Base-by-base conservation (phyloP, 495 filamentous ascomycete species). In the Saxispiralis lemnorum region DNA sequence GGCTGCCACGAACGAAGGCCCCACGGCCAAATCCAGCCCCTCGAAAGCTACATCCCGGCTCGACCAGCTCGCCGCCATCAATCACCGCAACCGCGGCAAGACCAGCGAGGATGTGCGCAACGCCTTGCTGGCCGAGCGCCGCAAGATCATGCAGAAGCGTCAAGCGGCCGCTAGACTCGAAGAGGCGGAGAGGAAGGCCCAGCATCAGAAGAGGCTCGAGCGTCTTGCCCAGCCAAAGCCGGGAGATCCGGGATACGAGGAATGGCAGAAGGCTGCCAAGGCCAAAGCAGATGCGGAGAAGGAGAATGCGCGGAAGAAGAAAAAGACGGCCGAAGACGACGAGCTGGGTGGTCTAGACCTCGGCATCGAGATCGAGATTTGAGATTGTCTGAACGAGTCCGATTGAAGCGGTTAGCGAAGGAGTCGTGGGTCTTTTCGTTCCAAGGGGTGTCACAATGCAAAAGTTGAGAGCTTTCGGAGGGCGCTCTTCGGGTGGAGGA, bases 91-190 rank as follows among this genome's bases (percentile, higher is more conserved):
- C 63, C 79, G 85, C 37, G 74, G 74, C 41, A 70, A 73, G 48
- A 93, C 93, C 54, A 68, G 72, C 13, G 81, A 92, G 50, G 74
- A 79, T 16, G 76, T 93, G 7, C 83, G 87, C 39, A 78, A 80
- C 59, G 86, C 87, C 6, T 81, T 93, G 59, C 62, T 89, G 17
- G 74, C 73, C 48, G 88, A 96, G 65, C 68, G 77, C 13, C 43
- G 46, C 10, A 44, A 51, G 17, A 31, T 51, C 13, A 24, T 42
- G 20, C 17, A 31, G 1, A 45, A 32, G 31, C 50, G 46, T 31
- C 70, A 41, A 30, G 30, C 19, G 3, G 43, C 33, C 21, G 38
- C 36, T 51, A 1, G 48, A 47, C 10, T 60, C 58, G 38, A 50
- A 55, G 21, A 62, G 35, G 52, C 51, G 11, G 58, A 64, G 28